Evolutionary conservation across 192 early-diverging fungal species (phyloP), one percentile per base, ranked within the genome.

Genomic region (Thamnidium elegans): DNA sequence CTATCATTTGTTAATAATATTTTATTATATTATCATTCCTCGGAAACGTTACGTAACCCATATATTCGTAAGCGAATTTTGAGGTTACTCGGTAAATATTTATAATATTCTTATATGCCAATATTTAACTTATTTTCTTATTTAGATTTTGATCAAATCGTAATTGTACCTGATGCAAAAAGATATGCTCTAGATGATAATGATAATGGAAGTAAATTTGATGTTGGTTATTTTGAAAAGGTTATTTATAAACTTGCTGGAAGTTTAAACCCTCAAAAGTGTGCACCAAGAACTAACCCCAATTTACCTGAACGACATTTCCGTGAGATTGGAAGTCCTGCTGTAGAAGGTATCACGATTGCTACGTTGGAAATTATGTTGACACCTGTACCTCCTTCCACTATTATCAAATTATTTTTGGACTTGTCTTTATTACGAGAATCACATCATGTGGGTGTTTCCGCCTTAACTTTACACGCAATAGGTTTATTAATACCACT

Each of bases 1-100:
- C 76, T 92, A 43, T 83, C 83, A 2, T 87, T 84, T 65, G 74
- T 92, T 36, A 83, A 85, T 62, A 84, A 85, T 68, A 77, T 85
- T 4, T 61, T 92, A 45, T 77, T 82, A 43, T 84, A 90, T 55
- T 89, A 89, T 68, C 85, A 85, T 59, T 78, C 84, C 30, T 83
- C 89, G 2, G 79, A 82, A 2, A 78, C 79, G 7, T 51, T 90
- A n/a, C 77, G 80, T 56, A 79, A 89, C 47, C 77, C 82, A 7
- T 52, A 69, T 0, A 83, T 85, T 14, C 55, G 78, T 54, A 81
- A 81, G 63, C 78, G 78, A 58, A 75, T 89, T 47, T 55, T 85
- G 26, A 69, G 76, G 44, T 65, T 89, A 58, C 78, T 89, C 20
- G 87, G 87, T 74, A 78, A 81, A 72, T 68, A 75, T 67, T 67